Base-by-base conservation (phyloP, 2,329 filamentous ascomycete species). In the Immersiporthe knoxdaviesiana region DNA sequence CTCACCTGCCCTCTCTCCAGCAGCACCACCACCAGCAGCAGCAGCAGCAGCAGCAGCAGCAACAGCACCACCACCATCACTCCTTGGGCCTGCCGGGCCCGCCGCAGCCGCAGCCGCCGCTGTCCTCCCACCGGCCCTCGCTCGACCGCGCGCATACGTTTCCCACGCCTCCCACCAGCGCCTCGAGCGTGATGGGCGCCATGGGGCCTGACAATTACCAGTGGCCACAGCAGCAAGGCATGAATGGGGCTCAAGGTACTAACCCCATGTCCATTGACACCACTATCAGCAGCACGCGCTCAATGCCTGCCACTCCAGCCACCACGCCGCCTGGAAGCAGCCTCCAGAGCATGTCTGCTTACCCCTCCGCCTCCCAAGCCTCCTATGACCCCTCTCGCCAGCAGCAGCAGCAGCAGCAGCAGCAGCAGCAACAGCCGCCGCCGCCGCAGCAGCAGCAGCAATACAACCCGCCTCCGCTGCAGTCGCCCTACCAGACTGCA, bases 141-240 rank as follows among this genome's bases (percentile, higher is more conserved):
- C 82, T 97, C 50, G 94, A 97, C 72, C 89, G 95, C 65, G 91
- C 94, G 21, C 92, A 97, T 78, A 97, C 94, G 1, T 97, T 97
- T 80, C 94, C 95, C 3, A 97, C 95, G 3, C 95, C 95, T 47
- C 94, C 95, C 1, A 93, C 94, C 0, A 97, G 93, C 78, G 92
- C 94, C n/a, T 96, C 94, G 0, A 93, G 93, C 79, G 88, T 97
- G 60, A 93, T 90, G 81, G 85, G 83, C 14, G 81, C 87, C 71
- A 93, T 97, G 85, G 89, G 90, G 60, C 87, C 87, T 73, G 91
- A 93, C 44, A 91, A 87, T 54, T 97, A 95, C 78, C 91, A 94
- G 77, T 97, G 94, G 92, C 85, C 81, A 44, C 84, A 84, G 69
- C 70, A 71, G 65, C 87, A 79, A 76, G 86, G 86, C 72, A 90